A percentile compares a stretch with the other conserved stretches of the same genome.
phyloP scores from a whole-genome alignment of 192 early-diverging fungal genomes.

The Linnemannia exigua region DNA sequence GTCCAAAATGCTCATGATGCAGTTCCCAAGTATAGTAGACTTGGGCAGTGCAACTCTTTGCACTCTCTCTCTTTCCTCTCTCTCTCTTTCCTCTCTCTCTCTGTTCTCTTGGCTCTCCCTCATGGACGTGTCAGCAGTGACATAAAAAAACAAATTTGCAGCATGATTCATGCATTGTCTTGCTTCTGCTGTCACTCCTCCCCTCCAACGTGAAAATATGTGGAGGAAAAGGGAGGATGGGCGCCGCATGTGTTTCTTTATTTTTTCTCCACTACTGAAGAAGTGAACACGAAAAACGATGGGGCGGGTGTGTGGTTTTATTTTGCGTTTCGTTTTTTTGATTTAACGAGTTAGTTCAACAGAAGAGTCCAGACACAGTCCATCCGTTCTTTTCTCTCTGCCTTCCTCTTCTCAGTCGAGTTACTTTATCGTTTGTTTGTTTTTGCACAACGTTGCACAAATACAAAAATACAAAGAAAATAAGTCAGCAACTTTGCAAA shows the following conservation, averaged over 20 bases:
- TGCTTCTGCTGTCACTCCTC: not conserved
- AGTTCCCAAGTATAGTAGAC: not conserved
- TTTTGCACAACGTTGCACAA: conserved; percentile 17
- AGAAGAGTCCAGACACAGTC: conserved; percentile 11
- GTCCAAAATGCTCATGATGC: not conserved
- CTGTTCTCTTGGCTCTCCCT: not conserved
- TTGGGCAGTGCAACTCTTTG: not conserved
- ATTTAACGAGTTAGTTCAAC: not conserved
- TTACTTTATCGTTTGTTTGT: not conserved
- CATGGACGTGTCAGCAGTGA: not conserved
- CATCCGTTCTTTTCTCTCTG: not conserved
- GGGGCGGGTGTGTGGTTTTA: not conserved
- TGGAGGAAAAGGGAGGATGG: not conserved
- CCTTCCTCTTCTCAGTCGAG: too few species aligned
- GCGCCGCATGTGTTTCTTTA: not conserved
- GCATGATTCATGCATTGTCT: not conserved
- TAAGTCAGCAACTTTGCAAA: not conserved
- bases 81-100: not conserved
- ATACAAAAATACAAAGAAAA: not conserved
- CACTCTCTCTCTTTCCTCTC: not conserved
- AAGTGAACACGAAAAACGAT: not conserved
- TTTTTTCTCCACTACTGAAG: not conserved
- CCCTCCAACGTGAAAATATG: conserved; percentile 1
- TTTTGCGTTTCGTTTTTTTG: not conserved
- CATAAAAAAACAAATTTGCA: not conserved